These are phyloP conservation scores for Alnus glutinosa DNA, from an alignment of 306 rosid genomes.

Conservation along the genomic window DNA sequence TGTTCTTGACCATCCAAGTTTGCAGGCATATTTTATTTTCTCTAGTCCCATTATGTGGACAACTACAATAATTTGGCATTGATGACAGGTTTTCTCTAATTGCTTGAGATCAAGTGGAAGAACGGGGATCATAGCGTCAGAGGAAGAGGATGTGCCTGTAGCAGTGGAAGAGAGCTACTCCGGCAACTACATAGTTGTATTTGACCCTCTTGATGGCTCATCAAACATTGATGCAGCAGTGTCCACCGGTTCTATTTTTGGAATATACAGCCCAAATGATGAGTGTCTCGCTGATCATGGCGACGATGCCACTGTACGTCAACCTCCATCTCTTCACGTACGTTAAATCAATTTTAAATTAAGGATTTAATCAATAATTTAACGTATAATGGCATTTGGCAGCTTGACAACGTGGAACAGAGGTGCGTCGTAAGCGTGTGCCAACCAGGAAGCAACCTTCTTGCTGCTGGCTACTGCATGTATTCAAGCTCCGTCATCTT, in stretches of 20 bases:
- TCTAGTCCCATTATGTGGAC: too few relatives aligned
- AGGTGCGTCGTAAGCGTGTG: slow-evolving; percentile 86
- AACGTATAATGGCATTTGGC: slow-evolving; percentile 15
- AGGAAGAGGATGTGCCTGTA: slow-evolving; percentile 98
- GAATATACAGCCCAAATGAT: slow-evolving; percentile 93
- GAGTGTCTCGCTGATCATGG: slow-evolving; percentile 78
- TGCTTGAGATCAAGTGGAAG: slow-evolving; percentile 97
- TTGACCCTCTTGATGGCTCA: slow-evolving; percentile 97
- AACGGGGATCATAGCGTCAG: slow-evolving; percentile 97
- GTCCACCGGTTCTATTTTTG: slow-evolving; percentile 96
- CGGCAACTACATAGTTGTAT: slow-evolving; percentile 92
- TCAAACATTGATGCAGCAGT: slow-evolving; percentile 97
- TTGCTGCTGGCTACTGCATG: slow-evolving; percentile 99
- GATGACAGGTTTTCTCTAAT: slow-evolving; percentile 76
- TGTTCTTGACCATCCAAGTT: neutral
- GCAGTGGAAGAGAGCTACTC: slow-evolving; percentile 99
- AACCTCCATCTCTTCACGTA: neutral
- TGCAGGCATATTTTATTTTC: rapidly evolving
- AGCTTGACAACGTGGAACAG: slow-evolving; percentile 66
- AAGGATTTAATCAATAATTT: too few relatives aligned
- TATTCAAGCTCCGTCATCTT: slow-evolving; percentile 92
- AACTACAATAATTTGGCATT: neutral
- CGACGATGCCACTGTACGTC: slow-evolving; percentile 67
- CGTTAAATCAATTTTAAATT: neutral
- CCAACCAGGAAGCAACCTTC: slow-evolving; percentile 96